Conservation (phyloP, 2,329 filamentous ascomycete species). For the Sclerotiophoma versabilis region DNA sequence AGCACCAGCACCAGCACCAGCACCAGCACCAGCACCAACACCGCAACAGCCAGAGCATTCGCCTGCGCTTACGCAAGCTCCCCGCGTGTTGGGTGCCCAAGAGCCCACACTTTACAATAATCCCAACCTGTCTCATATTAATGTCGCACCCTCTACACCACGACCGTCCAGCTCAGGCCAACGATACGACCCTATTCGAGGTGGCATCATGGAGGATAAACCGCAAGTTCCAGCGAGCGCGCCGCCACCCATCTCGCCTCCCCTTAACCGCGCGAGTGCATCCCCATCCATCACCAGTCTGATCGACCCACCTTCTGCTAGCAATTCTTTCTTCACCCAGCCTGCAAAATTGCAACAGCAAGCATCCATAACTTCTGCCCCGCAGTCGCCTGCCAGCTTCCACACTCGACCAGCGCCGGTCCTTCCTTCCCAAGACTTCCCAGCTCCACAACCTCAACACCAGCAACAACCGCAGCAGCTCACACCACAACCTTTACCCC, state of each 20-base stretch:
- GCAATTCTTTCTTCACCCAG: constrained; percentile 46
- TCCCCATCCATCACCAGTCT: constrained; percentile 92
- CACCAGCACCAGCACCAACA: constrained; percentile 24
- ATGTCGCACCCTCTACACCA: constrained; percentile 57
- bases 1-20: constrained; percentile 23
- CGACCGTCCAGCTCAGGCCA: constrained; percentile 73
- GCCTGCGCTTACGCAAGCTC: constrained; percentile 33
- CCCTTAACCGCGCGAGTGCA: constrained; percentile 76
- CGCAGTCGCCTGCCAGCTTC: constrained; percentile 48
- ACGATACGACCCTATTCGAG: constrained; percentile 89
- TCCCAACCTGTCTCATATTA: constrained; percentile 47
- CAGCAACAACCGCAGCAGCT: constrained; percentile 21
- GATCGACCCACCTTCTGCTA: constrained; percentile 71
- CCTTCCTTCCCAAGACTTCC: constrained; percentile 40
- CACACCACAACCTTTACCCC: constrained; percentile 19
- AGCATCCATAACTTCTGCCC: constrained; percentile 49
- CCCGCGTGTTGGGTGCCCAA: constrained; percentile 50
- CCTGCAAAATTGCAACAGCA: constrained; percentile 45
- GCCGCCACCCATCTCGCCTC: constrained; percentile 57
- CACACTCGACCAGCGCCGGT: constrained; percentile 35
- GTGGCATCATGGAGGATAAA: constrained; percentile 57
- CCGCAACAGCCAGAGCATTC: constrained; percentile 38
- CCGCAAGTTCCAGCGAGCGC: constrained; percentile 53
- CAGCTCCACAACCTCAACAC: constrained; percentile 29
- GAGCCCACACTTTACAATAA: constrained; percentile 48